Evolutionary conservation across 139 green algal species (phyloP).

Genomic region (Monoraphidium neglectum): DNA sequence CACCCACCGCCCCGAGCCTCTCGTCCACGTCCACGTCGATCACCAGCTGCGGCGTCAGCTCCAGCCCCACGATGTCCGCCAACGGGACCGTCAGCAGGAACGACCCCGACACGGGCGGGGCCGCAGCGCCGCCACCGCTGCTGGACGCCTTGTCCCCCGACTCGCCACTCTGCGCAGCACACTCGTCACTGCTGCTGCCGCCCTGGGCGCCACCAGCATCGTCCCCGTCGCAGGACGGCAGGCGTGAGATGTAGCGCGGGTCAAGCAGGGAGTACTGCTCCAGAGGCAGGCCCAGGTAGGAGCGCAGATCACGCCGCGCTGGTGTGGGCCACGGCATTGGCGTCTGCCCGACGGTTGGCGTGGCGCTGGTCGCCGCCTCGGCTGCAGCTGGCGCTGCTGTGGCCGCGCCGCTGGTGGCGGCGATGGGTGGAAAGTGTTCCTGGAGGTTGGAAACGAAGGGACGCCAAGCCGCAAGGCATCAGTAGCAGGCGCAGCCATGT

Average conservation of each 20-base stretch:
- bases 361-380: too few relatives aligned
- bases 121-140: background rate
- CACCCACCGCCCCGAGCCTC: slow-evolving; percentile 26
- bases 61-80: slow-evolving; percentile 40
- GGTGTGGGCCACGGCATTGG: too few relatives aligned
- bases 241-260: slow-evolving; percentile 26
- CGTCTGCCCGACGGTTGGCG: too few relatives aligned
- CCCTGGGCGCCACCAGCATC: background rate
- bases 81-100: slow-evolving; percentile 53
- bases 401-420: too few relatives aligned
- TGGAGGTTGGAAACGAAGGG: too few relatives aligned
- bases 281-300: slow-evolving; percentile 50
- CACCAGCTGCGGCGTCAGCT: slow-evolving; percentile 41
- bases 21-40: slow-evolving; percentile 43
- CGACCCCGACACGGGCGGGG: background rate
- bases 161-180: background rate
- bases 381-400: too few relatives aligned
- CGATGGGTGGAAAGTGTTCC: too few relatives aligned
- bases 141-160: background rate
- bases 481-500: too few relatives aligned
- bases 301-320: slow-evolving; percentile 18
- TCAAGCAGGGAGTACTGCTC: slow-evolving; percentile 56
- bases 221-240: slow-evolving; percentile 3
- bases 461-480: too few relatives aligned
- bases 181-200: background rate